Evolutionary conservation across 1,139 yeast genomes (phyloP), one percentile per base, ranked within the genome.

Genomic region (Suhomyces panamericanus): DNA sequence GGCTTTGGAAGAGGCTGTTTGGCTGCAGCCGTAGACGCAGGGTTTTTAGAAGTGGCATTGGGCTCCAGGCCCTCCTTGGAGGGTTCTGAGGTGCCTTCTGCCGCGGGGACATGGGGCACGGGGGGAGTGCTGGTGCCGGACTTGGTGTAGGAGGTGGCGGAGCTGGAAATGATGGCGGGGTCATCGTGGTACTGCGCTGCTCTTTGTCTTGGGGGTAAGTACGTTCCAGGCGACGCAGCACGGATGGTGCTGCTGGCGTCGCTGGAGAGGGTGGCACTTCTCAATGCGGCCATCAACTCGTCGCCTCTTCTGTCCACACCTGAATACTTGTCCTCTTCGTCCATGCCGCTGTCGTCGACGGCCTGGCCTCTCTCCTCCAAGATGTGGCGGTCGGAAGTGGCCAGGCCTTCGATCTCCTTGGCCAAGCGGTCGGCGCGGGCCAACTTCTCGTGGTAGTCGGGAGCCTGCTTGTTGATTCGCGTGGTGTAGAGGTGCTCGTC

Each of bases 321-420:
- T 3, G 97, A 89, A 61, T 91, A 93, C 66, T 87, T 87, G 64
- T 90, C 97, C 63, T 95, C 99, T 67, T 93, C 99, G 63, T 93
- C 98, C 55, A 87, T 55, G 3, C 96, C 96, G 50, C 87, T 79
- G 60, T 88, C 96, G 60, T 88, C 96, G 33, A 86, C 78, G 16
- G 63, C 63, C 12, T 81, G 49, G 16, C 96, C 96, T 62, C 99
- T 81, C 65, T 93, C 99, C 62, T 93, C 99, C 50, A 95, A 89
- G 31, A 91, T 54, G 64, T 93, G 98, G 32, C 81, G 71, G 60
- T 88, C 90, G 31, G 84, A 84, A 17, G 85, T 77, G 7, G 79
- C 72, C 52, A 81, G 85, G 35, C 74, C 67, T 62, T 87, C 95
- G 55, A 93, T 93, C 60, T 93, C 98, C 38, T 72, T 75, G 1